Base-by-base conservation (phyloP, 1,139 yeast species). In the Suhomyces maxii region DNA sequence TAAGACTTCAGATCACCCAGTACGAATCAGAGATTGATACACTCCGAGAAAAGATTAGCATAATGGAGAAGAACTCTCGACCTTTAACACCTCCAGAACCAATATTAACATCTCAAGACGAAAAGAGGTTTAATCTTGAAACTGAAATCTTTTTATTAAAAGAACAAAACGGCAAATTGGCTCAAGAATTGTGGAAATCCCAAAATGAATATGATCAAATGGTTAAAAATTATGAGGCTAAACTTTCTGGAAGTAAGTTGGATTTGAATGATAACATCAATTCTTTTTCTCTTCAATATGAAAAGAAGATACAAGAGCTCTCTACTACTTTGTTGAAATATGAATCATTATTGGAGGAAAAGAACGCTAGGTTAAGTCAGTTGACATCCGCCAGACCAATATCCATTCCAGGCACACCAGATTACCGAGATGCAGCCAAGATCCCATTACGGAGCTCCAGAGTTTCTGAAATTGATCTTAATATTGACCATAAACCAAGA, bases 341-440 rank as follows among this genome's bases (percentile, higher is more conserved):
- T 51, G 79, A 74, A 54, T 57, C 59, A 2, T 51, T 71, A 14
- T 52, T 77, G 2, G 75, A 71, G 39, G 74, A 70, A 39, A 73
- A 70, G 51, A 74, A 76, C 43, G 51, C 64, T 1, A 59, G 60
- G 36, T 64, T 76, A 3, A 54, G 68, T 7, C 73, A 69, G 47
- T 51, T 75, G 26, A 64, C 74, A 2, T 61, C 74, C 0, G 66
- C 80, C 2, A 67, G 64, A 47, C 80, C 81, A 0, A 74, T 77
- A 18, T 64, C 70, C 8, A 76, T 76, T 18, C 77, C 79, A 1
- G 51, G 47, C 13, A 40, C 51, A 7, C 42, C 53, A 37, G 46
- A 47, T 34, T 38, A 34, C 25, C 37, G 37, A 11, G 32, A 43
- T 40, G 47, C 34, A 34, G 39, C 53, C 46, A 41, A 36, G 14